Percentiles rank a stretch among this genome's conserved stretches.
These are phyloP conservation scores for Penicillium maclennaniae DNA, from an alignment of 495 filamentous ascomycete genomes.

Conservation along the genomic window DNA sequence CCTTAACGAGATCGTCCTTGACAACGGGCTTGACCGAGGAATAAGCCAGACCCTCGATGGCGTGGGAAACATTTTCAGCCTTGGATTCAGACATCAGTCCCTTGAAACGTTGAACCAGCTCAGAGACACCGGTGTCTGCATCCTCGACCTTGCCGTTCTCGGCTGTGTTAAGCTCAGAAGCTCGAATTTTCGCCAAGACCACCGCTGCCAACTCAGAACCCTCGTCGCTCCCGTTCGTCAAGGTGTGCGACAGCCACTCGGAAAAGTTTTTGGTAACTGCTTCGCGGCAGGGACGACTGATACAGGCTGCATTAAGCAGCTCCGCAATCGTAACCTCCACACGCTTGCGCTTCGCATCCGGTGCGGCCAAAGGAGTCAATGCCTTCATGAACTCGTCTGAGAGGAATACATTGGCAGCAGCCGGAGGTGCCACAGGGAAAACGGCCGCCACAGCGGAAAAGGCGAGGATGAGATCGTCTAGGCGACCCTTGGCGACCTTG, in stretches of 20 bases:
- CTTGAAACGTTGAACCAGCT: constrained; percentile 75
- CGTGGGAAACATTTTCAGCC: constrained; percentile 55
- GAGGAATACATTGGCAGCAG: constrained; percentile 71
- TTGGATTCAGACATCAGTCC: constrained; percentile 63
- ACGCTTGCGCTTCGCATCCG: constrained; percentile 68
- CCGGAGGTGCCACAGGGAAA: constrained; percentile 75
- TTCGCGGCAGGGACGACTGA: constrained; percentile 72
- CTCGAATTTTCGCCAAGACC: constrained; percentile 71
- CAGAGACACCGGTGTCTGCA: constrained; percentile 56
- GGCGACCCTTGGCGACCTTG: constrained; percentile 47
- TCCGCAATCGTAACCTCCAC: constrained; percentile 81
- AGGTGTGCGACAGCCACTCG: constrained; percentile 76
- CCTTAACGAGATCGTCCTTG: constrained; percentile 71
- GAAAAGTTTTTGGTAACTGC: constrained; percentile 74
- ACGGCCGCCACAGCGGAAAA: constrained; percentile 85
- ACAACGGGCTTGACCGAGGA: constrained; percentile 76
- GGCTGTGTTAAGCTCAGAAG: constrained; percentile 40
- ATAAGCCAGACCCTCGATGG: constrained; percentile 92
- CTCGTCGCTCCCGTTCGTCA: constrained; percentile 62
- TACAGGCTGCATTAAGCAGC: constrained; percentile 85
- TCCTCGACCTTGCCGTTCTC: constrained; percentile 41
- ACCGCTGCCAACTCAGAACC: constrained; percentile 75
- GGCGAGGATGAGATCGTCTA: constrained; percentile 63
- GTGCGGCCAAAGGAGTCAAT: constrained; percentile 65
- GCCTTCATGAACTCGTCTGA: constrained; percentile 74